phyloP scores from a whole-genome alignment of 1,139 yeast genomes.

The Pichia sp. region DNA sequence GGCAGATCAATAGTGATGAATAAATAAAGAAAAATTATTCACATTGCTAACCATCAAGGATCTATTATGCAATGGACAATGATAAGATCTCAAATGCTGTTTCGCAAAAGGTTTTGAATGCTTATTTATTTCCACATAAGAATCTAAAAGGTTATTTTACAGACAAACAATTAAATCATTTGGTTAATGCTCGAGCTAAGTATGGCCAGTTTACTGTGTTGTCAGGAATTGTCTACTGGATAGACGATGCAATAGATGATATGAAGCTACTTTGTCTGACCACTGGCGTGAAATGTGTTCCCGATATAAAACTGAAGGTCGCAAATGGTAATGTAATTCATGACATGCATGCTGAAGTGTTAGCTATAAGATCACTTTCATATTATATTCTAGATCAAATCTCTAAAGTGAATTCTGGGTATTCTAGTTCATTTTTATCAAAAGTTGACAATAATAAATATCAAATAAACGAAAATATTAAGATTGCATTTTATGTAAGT shows the following conservation, averaged over 20 bases:
- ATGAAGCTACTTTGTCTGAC: slow-evolving; percentile 33
- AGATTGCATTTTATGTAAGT: slow-evolving; percentile 59
- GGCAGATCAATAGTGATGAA: too few relatives aligned
- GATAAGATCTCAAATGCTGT: slow-evolving; percentile 13
- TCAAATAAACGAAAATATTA: slow-evolving; percentile 31
- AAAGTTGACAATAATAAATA: slow-evolving; percentile 18
- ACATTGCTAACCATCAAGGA: too few relatives aligned
- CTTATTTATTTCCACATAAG: slow-evolving; percentile 9
- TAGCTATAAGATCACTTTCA: slow-evolving; percentile 67
- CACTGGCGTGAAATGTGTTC: slow-evolving; percentile 79
- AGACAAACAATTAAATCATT: slow-evolving; percentile 14
- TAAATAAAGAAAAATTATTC: too few relatives aligned
- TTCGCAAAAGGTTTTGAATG: slow-evolving; percentile 14
- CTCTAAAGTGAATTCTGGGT: slow-evolving; percentile 3
- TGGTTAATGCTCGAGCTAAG: slow-evolving; percentile 51
- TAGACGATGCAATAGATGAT: slow-evolving; percentile 1
- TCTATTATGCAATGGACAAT: too few relatives aligned
- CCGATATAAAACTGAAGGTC: slow-evolving; percentile 38
- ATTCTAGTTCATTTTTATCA: slow-evolving; percentile 1
- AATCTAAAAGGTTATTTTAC: slow-evolving; percentile 6
- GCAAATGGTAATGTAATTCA: slow-evolving; percentile 59
- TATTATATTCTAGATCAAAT: slow-evolving; percentile 33
- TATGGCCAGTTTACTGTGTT: slow-evolving; percentile 75
- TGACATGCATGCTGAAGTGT: slow-evolving; percentile 85
- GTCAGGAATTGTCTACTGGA: slow-evolving; percentile 53